Conservation (phyloP, 495 filamentous ascomycete genomes). For the Penicillium parvum region DNA sequence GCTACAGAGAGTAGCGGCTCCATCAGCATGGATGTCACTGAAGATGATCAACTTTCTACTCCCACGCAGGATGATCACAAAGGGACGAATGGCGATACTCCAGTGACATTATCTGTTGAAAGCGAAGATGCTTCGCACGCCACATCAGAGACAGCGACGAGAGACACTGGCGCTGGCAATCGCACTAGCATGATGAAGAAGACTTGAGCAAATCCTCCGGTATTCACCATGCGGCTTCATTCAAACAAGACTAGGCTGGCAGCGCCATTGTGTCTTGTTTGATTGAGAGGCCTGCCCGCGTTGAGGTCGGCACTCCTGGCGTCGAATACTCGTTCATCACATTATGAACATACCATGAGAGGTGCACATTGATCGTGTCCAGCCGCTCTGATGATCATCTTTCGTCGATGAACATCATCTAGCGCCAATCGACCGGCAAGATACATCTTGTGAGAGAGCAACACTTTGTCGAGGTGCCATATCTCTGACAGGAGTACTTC, state of each 20-base stretch:
- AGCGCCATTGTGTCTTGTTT: constrained; percentile 3
- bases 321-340: no score
- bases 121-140: constrained; percentile 1
- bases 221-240: constrained; percentile 8
- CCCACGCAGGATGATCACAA: constrained; percentile 24
- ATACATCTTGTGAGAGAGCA: no score
- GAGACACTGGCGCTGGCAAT: constrained; percentile 5
- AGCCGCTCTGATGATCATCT: no score
- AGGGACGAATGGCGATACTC: constrained; percentile 10
- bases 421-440: no score
- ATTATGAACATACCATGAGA: no score
- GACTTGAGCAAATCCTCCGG: constrained; percentile 10
- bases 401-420: no score
- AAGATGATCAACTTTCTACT: constrained; percentile 29
- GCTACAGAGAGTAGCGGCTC: constrained; percentile 23
- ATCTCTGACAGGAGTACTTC: no score
- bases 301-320: not conserved
- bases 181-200: constrained; percentile 15
- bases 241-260: constrained; percentile 7
- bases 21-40: constrained; percentile 27
- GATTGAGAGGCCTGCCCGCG: not conserved
- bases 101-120: constrained; percentile 1
- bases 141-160: constrained; percentile 3
- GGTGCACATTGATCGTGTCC: no score
- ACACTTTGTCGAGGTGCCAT: no score